These are phyloP conservation scores for Vanrija pseudolonga DNA, from an alignment of 1,284 basidiomycete species.

Conservation along the genomic window DNA sequence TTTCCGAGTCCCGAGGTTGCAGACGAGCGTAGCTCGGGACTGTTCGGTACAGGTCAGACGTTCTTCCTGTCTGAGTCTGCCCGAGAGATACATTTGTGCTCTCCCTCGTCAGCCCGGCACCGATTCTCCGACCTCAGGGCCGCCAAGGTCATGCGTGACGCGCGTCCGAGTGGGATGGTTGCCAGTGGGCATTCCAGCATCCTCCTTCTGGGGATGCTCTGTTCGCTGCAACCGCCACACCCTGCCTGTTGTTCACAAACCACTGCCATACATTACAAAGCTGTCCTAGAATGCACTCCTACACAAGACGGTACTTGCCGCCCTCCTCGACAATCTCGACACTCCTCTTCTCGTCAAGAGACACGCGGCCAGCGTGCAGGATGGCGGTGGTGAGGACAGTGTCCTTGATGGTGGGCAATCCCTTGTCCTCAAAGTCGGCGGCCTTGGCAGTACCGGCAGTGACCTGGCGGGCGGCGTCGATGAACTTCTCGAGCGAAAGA, in stretches of 20 bases:
- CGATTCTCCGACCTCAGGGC: not conserved
- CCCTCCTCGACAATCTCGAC: constrained; percentile 69
- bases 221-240: no score
- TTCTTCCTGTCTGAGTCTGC: no score
- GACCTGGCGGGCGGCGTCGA: constrained; percentile 57
- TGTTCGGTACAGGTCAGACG: no score
- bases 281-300: constrained; percentile 2
- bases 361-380: constrained; percentile 81
- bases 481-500: constrained; percentile 86
- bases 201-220: no score
- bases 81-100: no score
- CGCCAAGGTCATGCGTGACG: no score
- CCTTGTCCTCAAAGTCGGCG: constrained; percentile 69
- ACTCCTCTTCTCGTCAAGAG: constrained; percentile 77
- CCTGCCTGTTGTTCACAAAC: not conserved
- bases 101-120: not conserved
- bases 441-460: constrained; percentile 64
- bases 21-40: no score
- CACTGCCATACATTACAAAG: constrained; percentile 1
- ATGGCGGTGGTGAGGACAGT: constrained; percentile 82
- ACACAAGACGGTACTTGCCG: constrained; percentile 60
- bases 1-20: no score
- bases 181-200: no score
- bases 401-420: constrained; percentile 74
- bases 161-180: no score